Percentiles rank a stretch among this genome's conserved stretches.
Conservation (phyloP, 108 stramenopile genomes). For the Nitzschia sp. region DNA sequence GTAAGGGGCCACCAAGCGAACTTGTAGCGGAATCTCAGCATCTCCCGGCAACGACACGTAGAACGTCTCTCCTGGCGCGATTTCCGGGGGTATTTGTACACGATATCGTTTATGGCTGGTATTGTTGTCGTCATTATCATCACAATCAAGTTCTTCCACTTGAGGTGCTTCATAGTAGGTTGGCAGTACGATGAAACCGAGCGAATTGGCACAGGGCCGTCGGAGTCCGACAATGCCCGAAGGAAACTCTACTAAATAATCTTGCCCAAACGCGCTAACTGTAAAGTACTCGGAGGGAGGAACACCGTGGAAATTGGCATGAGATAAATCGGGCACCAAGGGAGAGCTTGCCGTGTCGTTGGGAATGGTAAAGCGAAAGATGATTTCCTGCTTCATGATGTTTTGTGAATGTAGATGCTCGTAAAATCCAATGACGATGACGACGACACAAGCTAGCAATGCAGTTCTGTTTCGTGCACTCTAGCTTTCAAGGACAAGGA, state of each 20-base stretch:
- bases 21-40: background rate
- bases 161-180: background rate
- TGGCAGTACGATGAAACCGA: background rate
- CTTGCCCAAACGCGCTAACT: background rate
- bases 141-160: background rate
- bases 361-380: background rate
- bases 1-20: background rate
- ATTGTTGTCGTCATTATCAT: too few relatives aligned
- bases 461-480: too few relatives aligned
- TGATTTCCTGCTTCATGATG: background rate
- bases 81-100: background rate
- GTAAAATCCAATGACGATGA: too few relatives aligned
- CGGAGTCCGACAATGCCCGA: background rate
- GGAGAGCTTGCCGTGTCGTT: background rate
- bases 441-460: too few relatives aligned
- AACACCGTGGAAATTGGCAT: background rate
- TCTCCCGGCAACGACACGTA: background rate
- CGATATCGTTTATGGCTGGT: background rate
- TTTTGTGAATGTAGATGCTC: too few relatives aligned
- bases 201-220: background rate
- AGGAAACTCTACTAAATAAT: background rate
- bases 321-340: background rate
- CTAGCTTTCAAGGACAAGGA: too few relatives aligned
- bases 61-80: background rate
- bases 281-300: background rate